Percentiles rank a stretch among this genome's conserved stretches.
phyloP scores from a whole-genome alignment of 2,329 filamentous ascomycete genomes.

The Botrytis galanthina region DNA sequence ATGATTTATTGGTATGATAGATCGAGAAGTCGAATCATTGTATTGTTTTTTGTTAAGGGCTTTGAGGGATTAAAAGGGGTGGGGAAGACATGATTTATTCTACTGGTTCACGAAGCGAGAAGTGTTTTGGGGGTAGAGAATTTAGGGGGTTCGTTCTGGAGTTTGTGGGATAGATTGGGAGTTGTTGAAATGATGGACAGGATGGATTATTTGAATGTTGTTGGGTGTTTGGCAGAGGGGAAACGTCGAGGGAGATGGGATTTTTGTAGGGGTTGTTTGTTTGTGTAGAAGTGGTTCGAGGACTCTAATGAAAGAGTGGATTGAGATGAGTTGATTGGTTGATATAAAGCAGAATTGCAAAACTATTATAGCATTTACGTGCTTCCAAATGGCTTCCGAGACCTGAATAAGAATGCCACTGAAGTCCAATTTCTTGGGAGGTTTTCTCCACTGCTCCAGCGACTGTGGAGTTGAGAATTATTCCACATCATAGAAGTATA shows the following conservation, averaged over 20 bases:
- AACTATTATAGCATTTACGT: neutral
- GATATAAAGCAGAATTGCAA: neutral
- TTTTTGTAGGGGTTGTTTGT: neutral
- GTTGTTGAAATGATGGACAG: neutral
- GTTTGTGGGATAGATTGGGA: neutral
- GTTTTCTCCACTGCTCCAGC: too few relatives aligned
- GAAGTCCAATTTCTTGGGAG: too few relatives aligned
- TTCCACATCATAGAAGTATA: neutral
- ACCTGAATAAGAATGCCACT: too few relatives aligned
- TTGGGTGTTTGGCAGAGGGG: accelerated
- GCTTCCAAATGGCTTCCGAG: too few relatives aligned
- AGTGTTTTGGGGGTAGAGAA: neutral
- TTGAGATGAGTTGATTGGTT: neutral
- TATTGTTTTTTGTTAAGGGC: too few relatives aligned
- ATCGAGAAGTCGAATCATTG: neutral
- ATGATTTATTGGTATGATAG: neutral
- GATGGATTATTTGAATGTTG: neutral
- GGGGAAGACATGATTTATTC: neutral
- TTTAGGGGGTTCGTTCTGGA: too few relatives aligned
- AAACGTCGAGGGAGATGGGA: too few relatives aligned
- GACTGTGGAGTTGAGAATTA: neutral
- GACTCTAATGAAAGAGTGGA: neutral
- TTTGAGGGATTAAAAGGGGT: neutral
- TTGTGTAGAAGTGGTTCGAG: neutral
- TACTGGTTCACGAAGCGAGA: neutral